Conservation (phyloP, 352 stramenopile genomes). For the Phytophthora pseudosyringae region DNA sequence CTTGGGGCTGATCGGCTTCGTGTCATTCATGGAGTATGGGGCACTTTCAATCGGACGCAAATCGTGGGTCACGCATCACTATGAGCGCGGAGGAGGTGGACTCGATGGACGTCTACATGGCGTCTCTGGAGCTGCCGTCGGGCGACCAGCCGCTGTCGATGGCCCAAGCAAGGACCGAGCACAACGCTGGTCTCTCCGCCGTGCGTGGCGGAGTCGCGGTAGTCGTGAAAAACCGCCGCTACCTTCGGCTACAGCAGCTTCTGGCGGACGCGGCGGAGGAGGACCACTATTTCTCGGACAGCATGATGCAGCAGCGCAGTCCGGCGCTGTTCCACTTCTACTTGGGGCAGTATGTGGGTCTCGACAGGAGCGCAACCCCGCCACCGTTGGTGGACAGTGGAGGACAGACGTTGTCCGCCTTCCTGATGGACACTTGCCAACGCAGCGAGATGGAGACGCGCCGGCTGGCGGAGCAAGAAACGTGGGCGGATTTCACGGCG, state of each 20-base stretch:
- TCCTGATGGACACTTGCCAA: slow-evolving; percentile 74
- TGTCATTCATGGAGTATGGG: slow-evolving; percentile 41
- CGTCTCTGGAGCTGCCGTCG: slow-evolving; percentile 50
- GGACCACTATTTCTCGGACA: slow-evolving; percentile 81
- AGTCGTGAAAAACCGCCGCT: slow-evolving; percentile 77
- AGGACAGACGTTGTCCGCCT: slow-evolving; percentile 55
- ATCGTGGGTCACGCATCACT: not conserved
- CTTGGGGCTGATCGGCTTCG: slow-evolving; percentile 37
- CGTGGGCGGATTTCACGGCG: slow-evolving; percentile 53
- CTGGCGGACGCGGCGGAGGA: slow-evolving; percentile 29
- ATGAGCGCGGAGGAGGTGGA: slow-evolving; percentile 48
- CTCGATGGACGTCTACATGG: slow-evolving; percentile 86
- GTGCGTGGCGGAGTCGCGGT: slow-evolving; percentile 7
- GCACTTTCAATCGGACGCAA: slow-evolving; percentile 19
- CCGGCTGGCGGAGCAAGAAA: slow-evolving; percentile 63
- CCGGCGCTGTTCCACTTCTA: slow-evolving; percentile 87
- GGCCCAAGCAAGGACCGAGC: slow-evolving; percentile 17
- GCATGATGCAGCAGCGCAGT: slow-evolving; percentile 81
- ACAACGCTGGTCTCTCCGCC: slow-evolving; percentile 5
- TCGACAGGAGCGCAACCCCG: slow-evolving; percentile 4
- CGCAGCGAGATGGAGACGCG: slow-evolving; percentile 72
- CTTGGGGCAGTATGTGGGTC: slow-evolving; percentile 67
- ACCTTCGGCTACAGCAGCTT: slow-evolving; percentile 72
- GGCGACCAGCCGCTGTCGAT: slow-evolving; percentile 7
- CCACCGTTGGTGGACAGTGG: not conserved